phyloP scores from a whole-genome alignment of 1,284 basidiomycete species.

The Waitea zeae region DNA sequence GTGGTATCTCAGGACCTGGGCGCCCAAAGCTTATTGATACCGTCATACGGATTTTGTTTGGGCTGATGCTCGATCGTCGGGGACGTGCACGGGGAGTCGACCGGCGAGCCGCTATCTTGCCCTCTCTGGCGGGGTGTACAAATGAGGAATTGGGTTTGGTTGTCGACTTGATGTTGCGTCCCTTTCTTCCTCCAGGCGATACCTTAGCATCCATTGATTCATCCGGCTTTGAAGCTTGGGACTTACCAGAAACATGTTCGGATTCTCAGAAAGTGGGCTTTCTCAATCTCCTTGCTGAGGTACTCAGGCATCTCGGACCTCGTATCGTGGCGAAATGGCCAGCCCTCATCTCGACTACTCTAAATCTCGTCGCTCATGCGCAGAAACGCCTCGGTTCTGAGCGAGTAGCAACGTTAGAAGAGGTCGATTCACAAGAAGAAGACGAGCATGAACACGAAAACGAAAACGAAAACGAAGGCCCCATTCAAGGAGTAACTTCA shows the following conservation, averaged over 20 bases:
- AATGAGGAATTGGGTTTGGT: constrained; percentile 65
- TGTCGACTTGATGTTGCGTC: constrained; percentile 83
- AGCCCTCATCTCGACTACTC: constrained; percentile 44
- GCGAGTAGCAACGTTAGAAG: constrained; percentile 2
- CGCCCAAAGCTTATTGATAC: constrained; percentile 61
- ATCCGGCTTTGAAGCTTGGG: constrained; percentile 9
- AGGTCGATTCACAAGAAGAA: constrained; percentile 18
- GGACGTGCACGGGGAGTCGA: constrained; percentile 62
- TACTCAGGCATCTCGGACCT: constrained; percentile 66
- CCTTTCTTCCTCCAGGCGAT: constrained; percentile 29
- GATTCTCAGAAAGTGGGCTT: constrained; percentile 74
- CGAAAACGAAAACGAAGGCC: constrained; percentile 14
- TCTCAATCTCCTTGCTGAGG: constrained; percentile 70
- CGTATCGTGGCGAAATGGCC: constrained; percentile 59
- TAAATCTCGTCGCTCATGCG: constrained; percentile 48
- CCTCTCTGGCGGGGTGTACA: constrained; percentile 52
- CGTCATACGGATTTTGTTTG: constrained; percentile 72
- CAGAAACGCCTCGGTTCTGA: constrained; percentile 31
- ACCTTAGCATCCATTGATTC: no score
- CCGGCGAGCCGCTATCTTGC: constrained; percentile 63
- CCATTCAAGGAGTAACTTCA: constrained; percentile 8
- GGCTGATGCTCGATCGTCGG: constrained; percentile 73
- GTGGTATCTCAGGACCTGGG: constrained; percentile 42
- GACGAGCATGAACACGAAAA: constrained; percentile 15
- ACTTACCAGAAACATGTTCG: constrained; percentile 19